These are phyloP conservation scores for Onygenales sp. DNA, from an alignment of 2,329 filamentous ascomycete species.

Conservation along the genomic window DNA sequence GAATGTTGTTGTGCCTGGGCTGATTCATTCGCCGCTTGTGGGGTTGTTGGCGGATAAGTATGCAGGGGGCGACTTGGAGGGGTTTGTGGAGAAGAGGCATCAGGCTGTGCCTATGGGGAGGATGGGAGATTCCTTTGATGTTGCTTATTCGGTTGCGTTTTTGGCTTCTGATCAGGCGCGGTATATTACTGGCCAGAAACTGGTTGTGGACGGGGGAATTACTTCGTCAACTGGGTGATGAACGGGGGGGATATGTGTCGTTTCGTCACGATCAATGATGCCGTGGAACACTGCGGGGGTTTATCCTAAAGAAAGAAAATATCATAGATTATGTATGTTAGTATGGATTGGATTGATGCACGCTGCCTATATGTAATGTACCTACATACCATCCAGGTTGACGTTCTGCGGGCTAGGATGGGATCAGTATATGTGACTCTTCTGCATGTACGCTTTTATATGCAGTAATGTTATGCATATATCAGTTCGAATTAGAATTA, in stretches of 20 bases:
- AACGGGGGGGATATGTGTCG: neutral
- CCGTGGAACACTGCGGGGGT: neutral
- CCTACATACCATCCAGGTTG: no score
- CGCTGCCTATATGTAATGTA: no score
- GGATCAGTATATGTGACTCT: no score
- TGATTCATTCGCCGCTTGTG: constrained; percentile 48
- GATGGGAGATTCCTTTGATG: constrained; percentile 53
- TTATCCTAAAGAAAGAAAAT: no score
- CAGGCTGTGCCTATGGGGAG: constrained; percentile 44
- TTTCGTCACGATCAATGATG: neutral
- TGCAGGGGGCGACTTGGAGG: constrained; percentile 37
- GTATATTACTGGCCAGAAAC: constrained; percentile 51
- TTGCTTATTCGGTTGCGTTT: constrained; percentile 48
- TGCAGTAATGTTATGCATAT: no score
- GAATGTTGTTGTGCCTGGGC: constrained; percentile 47
- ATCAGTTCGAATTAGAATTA: no score
- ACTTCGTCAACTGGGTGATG: constrained; percentile 2
- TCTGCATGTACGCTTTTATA: no score
- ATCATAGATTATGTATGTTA: no score
- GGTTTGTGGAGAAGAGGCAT: constrained; percentile 43
- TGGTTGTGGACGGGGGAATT: constrained; percentile 40
- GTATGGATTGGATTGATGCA: no score
- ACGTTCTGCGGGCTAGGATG: no score
- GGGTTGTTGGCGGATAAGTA: constrained; percentile 37
- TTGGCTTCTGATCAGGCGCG: constrained; percentile 49